phyloP scores from a whole-genome alignment of 2,329 filamentous ascomycete species.

The Monilinia vaccinii-corymbosi region DNA sequence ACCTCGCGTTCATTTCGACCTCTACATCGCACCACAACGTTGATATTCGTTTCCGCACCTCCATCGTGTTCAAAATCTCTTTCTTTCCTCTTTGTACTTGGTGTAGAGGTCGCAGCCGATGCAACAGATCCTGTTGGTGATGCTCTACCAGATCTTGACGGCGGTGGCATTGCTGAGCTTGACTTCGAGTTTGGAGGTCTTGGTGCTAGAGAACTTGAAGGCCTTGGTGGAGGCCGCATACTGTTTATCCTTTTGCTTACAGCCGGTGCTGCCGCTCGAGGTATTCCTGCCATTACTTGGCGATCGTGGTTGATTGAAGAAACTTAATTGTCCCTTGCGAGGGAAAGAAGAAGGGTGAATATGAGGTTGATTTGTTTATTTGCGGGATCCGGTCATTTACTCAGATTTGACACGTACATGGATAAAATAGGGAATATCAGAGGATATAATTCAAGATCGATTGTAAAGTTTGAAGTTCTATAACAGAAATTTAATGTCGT shows the following conservation, averaged over 20 bases:
- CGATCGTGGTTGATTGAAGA: constrained; percentile 8
- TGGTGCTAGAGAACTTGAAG: constrained; percentile 32
- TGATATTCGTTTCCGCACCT: constrained; percentile 88
- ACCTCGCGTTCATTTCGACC: constrained; percentile 90
- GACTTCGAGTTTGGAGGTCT: constrained; percentile 32
- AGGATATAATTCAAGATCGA: background rate
- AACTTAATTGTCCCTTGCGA: background rate
- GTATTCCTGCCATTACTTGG: constrained; percentile 42
- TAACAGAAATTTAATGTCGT: background rate
- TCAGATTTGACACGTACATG: background rate
- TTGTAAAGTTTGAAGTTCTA: background rate
- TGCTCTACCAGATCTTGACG: constrained; percentile 24
- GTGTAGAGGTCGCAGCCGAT: constrained; percentile 42
- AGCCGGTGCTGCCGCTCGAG: constrained; percentile 40
- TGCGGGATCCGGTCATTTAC: background rate
- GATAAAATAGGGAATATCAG: background rate
- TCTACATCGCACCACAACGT: constrained; percentile 90
- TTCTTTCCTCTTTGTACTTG: constrained; percentile 74
- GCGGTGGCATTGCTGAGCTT: constrained; percentile 31
- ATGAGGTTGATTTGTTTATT: background rate
- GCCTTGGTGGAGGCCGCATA: constrained; percentile 45
- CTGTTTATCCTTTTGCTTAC: constrained; percentile 40
- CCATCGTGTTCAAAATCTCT: constrained; percentile 68
- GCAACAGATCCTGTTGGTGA: constrained; percentile 66
- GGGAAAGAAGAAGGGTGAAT: background rate